A percentile compares a stretch with the other conserved stretches of the same genome.
Conservation (phyloP, 2,329 filamentous ascomycete species). For the Penicillium sp. region DNA sequence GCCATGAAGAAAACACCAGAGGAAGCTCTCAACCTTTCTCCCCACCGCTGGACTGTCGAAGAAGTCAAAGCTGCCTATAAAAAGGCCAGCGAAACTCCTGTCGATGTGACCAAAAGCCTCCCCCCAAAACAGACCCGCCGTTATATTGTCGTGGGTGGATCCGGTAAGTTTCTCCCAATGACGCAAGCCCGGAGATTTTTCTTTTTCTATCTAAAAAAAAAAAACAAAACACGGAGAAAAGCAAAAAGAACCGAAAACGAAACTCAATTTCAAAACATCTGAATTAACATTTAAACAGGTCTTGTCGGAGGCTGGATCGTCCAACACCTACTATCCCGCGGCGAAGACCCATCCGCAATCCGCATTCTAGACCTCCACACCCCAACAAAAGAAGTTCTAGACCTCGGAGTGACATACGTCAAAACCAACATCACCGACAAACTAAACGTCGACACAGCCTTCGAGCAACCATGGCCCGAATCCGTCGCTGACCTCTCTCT, state of each 20-base stretch:
- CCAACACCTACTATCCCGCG: conserved; percentile 54
- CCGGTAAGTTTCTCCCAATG: conserved; percentile 27
- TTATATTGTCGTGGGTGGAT: conserved; percentile 42
- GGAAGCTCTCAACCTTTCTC: conserved; percentile 26
- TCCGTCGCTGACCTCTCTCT: conserved; percentile 48
- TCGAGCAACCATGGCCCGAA: conserved; percentile 50
- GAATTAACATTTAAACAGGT: conserved; percentile 37
- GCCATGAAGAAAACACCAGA: conserved; percentile 28
- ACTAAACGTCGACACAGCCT: conserved; percentile 47
- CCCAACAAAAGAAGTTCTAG: conserved; percentile 47
- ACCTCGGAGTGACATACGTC: conserved; percentile 46
- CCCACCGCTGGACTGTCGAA: conserved; percentile 36
- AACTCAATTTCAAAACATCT: background rate
- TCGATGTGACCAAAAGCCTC: conserved; percentile 36
- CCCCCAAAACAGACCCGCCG: conserved; percentile 40
- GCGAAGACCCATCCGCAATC: conserved; percentile 53
- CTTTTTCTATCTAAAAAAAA: no score
- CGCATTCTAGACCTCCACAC: conserved; percentile 55
- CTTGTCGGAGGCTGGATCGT: conserved; percentile 59
- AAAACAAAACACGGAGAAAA: background rate
- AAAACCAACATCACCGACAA: conserved; percentile 54
- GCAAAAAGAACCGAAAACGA: background rate
- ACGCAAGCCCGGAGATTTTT: background rate
- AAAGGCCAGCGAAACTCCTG: conserved; percentile 26
- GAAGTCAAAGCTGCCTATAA: conserved; percentile 35